A percentile compares a stretch with the other conserved stretches of the same genome.
phyloP scores from a whole-genome alignment of 306 rosid species.

The Cucurbita moschata region DNA sequence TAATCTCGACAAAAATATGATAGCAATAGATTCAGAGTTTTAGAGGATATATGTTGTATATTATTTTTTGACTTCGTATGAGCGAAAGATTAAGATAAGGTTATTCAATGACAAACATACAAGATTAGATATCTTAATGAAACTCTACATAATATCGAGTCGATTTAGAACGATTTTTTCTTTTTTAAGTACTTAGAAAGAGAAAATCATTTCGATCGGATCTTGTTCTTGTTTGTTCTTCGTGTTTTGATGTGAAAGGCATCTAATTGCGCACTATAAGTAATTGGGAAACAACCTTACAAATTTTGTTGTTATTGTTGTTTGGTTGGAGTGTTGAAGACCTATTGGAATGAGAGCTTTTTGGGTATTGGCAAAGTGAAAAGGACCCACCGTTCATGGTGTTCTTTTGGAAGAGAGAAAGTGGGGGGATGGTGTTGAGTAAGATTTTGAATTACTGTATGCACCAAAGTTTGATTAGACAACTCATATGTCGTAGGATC shows the following conservation, averaged over 20 bases:
- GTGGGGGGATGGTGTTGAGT: background rate
- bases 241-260: background rate
- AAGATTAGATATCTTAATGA: background rate
- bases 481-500: too few species aligned
- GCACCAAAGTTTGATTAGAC: slow-evolving; percentile 3
- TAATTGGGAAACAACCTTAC: background rate
- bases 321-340: background rate
- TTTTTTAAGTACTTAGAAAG: background rate
- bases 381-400: background rate
- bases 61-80: background rate
- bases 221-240: too few species aligned
- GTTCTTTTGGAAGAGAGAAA: background rate
- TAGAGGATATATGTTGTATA: slow-evolving; percentile 2
- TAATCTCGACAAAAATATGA: slow-evolving; percentile 12
- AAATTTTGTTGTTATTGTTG: background rate
- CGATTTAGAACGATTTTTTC: too few species aligned
- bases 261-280: background rate
- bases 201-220: too few species aligned
- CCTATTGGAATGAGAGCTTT: background rate
- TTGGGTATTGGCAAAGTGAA: background rate
- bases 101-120: too few species aligned
- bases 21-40: slow-evolving; percentile 21
- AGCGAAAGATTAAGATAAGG: too few species aligned
- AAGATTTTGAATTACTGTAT: background rate
- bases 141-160: too few species aligned